A percentile compares a stretch with the other conserved stretches of the same genome.
These are phyloP conservation scores for Silybum marianum DNA, from an alignment of 129 eudicot species.

Conservation along the genomic window DNA sequence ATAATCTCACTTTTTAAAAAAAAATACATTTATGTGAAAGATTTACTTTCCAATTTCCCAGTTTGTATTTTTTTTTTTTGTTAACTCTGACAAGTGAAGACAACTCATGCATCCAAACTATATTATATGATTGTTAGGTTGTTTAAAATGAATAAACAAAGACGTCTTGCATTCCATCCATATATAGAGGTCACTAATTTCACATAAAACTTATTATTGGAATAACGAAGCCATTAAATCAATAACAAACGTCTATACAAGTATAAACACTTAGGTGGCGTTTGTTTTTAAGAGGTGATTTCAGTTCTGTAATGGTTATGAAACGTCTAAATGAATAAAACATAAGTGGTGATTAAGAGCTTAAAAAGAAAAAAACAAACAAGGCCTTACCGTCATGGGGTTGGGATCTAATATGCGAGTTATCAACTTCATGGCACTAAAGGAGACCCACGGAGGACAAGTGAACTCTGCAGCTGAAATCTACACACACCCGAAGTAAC, in stretches of 20 bases:
- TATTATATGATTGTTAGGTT: background rate
- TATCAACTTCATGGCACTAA: constrained; percentile 77
- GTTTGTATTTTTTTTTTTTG: background rate
- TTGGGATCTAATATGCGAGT: constrained; percentile 84
- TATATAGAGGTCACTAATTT: background rate
- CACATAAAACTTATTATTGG: background rate
- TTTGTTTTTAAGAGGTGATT: no score
- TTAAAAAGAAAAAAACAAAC: no score
- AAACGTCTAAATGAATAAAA: no score
- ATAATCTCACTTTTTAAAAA: no score
- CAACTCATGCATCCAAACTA: background rate
- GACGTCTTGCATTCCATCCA: background rate
- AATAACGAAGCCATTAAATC: background rate
- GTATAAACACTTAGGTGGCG: constrained; percentile 30
- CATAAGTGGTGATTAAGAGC: no score
- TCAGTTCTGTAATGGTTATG: no score
- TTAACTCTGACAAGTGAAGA: background rate
- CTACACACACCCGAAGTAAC: constrained; percentile 42
- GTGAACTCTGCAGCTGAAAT: constrained; percentile 90
- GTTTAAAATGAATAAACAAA: background rate
- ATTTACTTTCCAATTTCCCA: background rate
- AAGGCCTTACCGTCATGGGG: constrained; percentile 90
- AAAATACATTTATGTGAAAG: background rate
- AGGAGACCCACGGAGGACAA: constrained; percentile 96
- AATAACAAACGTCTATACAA: background rate